Evolutionary conservation across 768 basidiomycete species (phyloP), one percentile per base, ranked within the genome.

Genomic region (Terana coerulea): DNA sequence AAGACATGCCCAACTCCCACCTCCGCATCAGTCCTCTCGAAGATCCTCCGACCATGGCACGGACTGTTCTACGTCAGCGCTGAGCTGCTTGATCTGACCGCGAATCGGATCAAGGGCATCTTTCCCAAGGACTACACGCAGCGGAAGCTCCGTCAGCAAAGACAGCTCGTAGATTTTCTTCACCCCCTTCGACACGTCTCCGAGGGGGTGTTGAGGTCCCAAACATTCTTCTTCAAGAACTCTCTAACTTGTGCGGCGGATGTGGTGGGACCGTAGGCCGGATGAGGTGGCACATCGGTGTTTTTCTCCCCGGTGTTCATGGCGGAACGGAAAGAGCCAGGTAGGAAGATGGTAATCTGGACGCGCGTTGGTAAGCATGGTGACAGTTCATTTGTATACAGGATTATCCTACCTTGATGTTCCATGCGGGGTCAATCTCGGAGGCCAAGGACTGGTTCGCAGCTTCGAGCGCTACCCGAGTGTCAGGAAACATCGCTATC

Each of bases 351-450:
- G 8, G 56, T 57, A 9, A 63, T 41, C 60, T 63, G 30, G 14
- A n/a, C 41, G 24, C 24, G 9, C 11, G n/a, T 47, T 7, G 24
- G 44, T 39, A 17, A 17, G 17, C 17, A 39, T 4, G 17, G 2
- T 14, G 17, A 15, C 9, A 15, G 15, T 33, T 33, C 31, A 33
- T 19, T 4, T 14, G 30, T 2, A 45, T 37, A 46, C 10, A 29
- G 8, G 2, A 15, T 22, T 15, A 39, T 35, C 64, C 10, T 49
- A 72, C 75, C 61, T 71, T 75, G 56, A 77, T 75, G 47, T 76
- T 73, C 76, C 76, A 77, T 25, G 31, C 61, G 9, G 76, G 75
- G 43, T 75, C 72, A 2, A 76, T 45, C 51, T 77, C 76, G 35
- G 64, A 59, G 5, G 60, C 62, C 19, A 77, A 51, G 1, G 72